A percentile compares a stretch with the other conserved stretches of the same genome.
Conservation (phyloP, 352 stramenopile genomes). For the Pythium plurisporium region DNA sequence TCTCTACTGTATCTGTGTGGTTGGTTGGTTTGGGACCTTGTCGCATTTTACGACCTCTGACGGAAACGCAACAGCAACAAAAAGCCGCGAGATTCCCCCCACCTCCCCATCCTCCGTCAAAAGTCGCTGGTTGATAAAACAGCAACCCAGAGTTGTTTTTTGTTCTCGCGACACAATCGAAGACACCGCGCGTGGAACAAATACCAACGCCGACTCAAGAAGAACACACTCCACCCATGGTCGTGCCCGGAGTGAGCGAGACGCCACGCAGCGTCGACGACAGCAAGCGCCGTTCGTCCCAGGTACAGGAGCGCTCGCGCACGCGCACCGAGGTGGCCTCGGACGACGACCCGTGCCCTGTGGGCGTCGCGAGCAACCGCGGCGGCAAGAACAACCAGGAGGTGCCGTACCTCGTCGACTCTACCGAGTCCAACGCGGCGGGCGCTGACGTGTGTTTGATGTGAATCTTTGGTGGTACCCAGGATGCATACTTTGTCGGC, state of each 20-base stretch:
- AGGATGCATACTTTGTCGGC: slow-evolving; percentile 84
- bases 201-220: not conserved
- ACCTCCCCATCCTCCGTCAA: not conserved
- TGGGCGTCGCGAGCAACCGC: slow-evolving; percentile 65
- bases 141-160: no score
- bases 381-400: slow-evolving; percentile 74
- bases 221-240: not conserved
- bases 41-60: slow-evolving; percentile 11
- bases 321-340: slow-evolving; percentile 34
- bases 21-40: not conserved
- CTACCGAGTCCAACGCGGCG: no score
- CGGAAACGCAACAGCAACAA: slow-evolving; percentile 11
- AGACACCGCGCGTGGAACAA: not conserved
- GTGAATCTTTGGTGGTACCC: not conserved
- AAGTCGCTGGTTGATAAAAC: no score
- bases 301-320: slow-evolving; percentile 17
- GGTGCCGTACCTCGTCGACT: no score
- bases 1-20: not conserved
- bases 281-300: not conserved
- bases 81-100: slow-evolving; percentile 5
- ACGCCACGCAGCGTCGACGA: slow-evolving; percentile 11
- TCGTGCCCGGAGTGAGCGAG: not conserved
- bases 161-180: slow-evolving; percentile 1
- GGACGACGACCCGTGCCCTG: slow-evolving; percentile 46
- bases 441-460: not conserved